Conservation (phyloP, 2,329 filamentous ascomycete genomes). For the Botrytis cinerea region DNA sequence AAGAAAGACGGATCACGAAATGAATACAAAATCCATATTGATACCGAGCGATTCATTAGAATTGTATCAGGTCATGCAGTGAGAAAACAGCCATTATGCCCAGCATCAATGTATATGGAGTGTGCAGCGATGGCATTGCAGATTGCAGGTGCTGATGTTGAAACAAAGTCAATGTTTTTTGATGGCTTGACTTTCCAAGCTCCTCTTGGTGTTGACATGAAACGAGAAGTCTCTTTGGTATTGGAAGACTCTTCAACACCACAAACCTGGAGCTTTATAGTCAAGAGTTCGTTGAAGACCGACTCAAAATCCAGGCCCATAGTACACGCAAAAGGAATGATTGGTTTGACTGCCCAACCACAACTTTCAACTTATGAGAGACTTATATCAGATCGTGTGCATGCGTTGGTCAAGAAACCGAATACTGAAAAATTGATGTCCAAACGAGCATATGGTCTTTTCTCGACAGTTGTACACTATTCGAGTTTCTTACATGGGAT, state of each 20-base stretch:
- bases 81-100: background rate
- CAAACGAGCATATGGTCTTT: constrained; percentile 18
- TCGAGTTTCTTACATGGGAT: constrained; percentile 14
- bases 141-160: background rate
- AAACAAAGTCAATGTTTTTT: background rate
- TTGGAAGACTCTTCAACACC: background rate
- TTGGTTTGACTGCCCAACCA: background rate
- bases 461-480: constrained; percentile 7
- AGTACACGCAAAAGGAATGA: constrained; percentile 7
- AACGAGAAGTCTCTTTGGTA: background rate
- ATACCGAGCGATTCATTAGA: background rate
- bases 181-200: constrained; percentile 8
- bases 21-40: background rate
- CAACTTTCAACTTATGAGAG: constrained; percentile 4
- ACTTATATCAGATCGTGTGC: background rate
- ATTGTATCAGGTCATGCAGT: constrained; percentile 13
- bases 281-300: constrained; percentile 7
- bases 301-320: background rate
- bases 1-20: background rate
- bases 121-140: constrained; percentile 11
- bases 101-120: constrained; percentile 20
- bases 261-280: constrained; percentile 5
- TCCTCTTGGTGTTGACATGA: constrained; percentile 6
- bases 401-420: background rate
- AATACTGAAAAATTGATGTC: constrained; percentile 15